Evolutionary conservation across 2,329 filamentous ascomycete genomes (phyloP), one percentile per base, ranked within the genome.

Genomic region (Incumbomyces lentus): DNA sequence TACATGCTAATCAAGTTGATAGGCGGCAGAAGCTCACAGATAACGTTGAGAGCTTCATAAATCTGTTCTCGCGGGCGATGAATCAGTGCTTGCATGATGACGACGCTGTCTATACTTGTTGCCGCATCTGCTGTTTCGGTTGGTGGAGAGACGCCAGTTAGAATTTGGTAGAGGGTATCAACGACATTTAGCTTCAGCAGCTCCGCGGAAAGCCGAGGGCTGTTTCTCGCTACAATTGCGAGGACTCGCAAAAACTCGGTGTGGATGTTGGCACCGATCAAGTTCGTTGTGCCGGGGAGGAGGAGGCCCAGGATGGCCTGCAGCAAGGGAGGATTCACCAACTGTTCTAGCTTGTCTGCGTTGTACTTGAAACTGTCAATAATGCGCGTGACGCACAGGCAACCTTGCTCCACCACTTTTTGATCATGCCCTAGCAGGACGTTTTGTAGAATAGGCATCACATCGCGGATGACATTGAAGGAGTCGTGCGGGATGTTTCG

Each of bases 71-170:
- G 82, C 6, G 92, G 92, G 34, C 90, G 82, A 61, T 96, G 92
- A 44, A 98, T 95, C 52, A 98, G 74, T 32, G 93, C 88, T 68
- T 98, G 92, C 93, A 98, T 98, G 59, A 98, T 92, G 38, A 98
- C 79, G 46, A 96, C 90, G 60, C 88, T 95, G 65, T 96, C 90
- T 53, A 96, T 83, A 66, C 93, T 95, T 32, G 79, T 83, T 26
- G 81, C 84, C 48, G 87, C 78, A 62, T 90, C 82, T 31, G 88
- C 81, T 1, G 76, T 81, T 30, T 83, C 85, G 52, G 73, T 78
- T 1, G 92, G 92, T 1, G 92, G 89, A 0, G 92, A 96, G 2
- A 98, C 87, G 16, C 92, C 92, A 0, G 92, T 96, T 41, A 98
- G 69, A 35, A 98, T 96, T 64, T 98, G 92, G 61, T 96, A 98